Evolutionary conservation across 306 rosid species (phyloP).

Genomic region (Myrica gale): DNA sequence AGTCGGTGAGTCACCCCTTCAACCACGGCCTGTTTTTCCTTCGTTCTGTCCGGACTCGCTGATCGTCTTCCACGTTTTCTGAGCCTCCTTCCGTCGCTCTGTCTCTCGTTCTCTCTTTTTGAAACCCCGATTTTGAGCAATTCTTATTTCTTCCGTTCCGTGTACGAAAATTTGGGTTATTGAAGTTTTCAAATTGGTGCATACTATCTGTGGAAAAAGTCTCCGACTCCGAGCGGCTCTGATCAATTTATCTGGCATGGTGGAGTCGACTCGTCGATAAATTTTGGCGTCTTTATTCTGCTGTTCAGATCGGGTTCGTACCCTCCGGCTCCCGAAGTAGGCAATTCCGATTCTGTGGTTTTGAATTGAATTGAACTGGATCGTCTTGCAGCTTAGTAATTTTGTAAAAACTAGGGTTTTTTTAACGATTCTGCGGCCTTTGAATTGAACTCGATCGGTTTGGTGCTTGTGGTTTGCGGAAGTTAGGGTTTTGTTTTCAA

Average conservation of each 20-base stretch:
- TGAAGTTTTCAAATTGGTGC: background rate
- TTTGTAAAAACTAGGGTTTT: background rate
- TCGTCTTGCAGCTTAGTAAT: background rate
- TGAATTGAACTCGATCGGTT: conserved; percentile 27
- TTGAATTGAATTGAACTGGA: background rate
- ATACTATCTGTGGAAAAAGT: background rate
- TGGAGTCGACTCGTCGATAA: background rate
- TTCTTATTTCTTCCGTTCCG: background rate
- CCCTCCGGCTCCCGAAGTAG: background rate
- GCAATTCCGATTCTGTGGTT: background rate
- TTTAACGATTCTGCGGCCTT: background rate
- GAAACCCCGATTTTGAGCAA: conserved; percentile 20
- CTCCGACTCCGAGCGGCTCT: conserved; percentile 1
- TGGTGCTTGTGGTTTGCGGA: conserved; percentile 23
- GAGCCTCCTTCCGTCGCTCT: background rate
- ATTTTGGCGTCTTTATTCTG: background rate
- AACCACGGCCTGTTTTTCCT: conserved; percentile 2
- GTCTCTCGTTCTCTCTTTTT: background rate
- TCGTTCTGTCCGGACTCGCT: background rate
- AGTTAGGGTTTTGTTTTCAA: conserved; percentile 14
- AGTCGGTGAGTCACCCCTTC: conserved; percentile 26
- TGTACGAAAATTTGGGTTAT: background rate
- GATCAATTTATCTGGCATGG: conserved; percentile 15
- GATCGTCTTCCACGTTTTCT: conserved; percentile 8
- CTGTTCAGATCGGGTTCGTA: background rate